Evolutionary conservation across 2,329 filamentous ascomycete genomes (phyloP), one percentile per base, ranked within the genome.

Genomic region (Beauveria varroae): DNA sequence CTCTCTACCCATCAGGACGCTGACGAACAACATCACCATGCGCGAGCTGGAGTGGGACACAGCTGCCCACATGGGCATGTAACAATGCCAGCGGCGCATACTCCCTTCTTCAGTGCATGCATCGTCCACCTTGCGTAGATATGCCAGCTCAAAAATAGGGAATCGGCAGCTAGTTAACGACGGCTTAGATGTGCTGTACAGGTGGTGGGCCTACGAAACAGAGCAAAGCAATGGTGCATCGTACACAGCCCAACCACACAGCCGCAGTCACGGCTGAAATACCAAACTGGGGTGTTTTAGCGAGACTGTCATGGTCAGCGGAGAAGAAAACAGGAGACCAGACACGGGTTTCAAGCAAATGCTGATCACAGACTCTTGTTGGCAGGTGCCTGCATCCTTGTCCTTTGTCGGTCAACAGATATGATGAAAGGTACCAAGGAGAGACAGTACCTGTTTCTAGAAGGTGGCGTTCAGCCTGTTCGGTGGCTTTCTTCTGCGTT

Each of bases 351-450:
- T 57, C 43, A 41, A 16, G 46, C 26, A 14, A 43, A 22, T 41
- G 54, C 41, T 51, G 56, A 58, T 58, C 56, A 30, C 43, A 47
- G 40, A 28, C 12, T 56, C 41, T 44, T 16, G 40, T 56, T 56
- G 46, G 46, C 56, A 20, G 20, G 40, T 24, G 37, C 22, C 44
- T 34, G 20, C 8, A 47, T 47, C 26, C 41, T 28, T 16, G 22
- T 20, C n/a, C 47, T 3, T 28, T 49, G 30, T 57, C 44, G 44
- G 55, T 49, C 43, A 41, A 14, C 44, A 22, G 40, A 34, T 6
- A 9, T 28, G 40, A 34, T 22, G 26, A 34, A 20, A 16, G n/a
- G 14, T n/a, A n/a, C n/a, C 54, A 20, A 4, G 10, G 20, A 20
- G 18, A 41, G 46, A 51, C 46, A 44, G 43, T 30, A 37, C 47